Conservation (phyloP, 768 basidiomycete species). For the Auricularia heimuer region DNA sequence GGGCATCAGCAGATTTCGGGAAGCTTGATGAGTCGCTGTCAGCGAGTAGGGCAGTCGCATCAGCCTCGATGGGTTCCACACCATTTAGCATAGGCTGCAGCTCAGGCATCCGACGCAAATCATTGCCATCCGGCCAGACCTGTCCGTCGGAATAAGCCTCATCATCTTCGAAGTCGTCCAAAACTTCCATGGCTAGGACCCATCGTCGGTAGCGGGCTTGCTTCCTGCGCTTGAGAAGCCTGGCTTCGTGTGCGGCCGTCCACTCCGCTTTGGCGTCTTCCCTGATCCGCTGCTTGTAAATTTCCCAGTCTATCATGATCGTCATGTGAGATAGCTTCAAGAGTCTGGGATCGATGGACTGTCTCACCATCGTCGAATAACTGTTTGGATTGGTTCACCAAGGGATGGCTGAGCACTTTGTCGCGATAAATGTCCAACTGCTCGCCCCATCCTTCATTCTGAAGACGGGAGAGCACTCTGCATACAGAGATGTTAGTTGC, state of each 20-base stretch:
- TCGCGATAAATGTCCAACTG: not conserved
- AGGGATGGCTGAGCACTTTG: not conserved
- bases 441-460: not conserved
- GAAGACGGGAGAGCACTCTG: not conserved
- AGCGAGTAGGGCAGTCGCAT: too few relatives aligned
- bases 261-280: not conserved
- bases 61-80: too few relatives aligned
- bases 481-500: not conserved
- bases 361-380: not conserved
- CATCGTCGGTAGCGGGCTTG: not conserved
- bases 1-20: too few relatives aligned
- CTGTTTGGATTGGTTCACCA: not conserved
- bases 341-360: not conserved
- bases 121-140: not conserved
- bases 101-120: not conserved
- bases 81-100: not conserved
- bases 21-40: too few relatives aligned
- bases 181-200: not conserved
- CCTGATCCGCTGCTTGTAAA: not conserved
- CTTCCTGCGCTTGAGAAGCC: not conserved
- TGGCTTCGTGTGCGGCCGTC: not conserved
- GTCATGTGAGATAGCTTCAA: not conserved
- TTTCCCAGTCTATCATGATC: not conserved
- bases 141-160: not conserved
- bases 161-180: not conserved